A percentile compares a stretch with the other conserved stretches of the same genome.
phyloP scores from a whole-genome alignment of 2,329 filamentous ascomycete species.

The Fusarium verticillioides region DNA sequence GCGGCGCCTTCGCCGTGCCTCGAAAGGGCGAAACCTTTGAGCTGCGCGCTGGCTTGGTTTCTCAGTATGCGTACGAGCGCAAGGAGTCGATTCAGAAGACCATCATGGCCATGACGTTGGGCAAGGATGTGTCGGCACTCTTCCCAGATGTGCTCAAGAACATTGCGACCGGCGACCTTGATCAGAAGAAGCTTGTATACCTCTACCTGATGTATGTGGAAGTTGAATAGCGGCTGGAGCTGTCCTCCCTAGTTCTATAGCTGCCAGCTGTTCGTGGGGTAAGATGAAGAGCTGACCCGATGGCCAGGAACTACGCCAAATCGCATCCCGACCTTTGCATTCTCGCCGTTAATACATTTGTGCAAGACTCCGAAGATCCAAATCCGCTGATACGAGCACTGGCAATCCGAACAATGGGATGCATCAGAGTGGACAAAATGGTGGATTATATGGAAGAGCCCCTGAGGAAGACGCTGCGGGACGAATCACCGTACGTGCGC shows the following conservation, averaged over 20 bases:
- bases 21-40: constrained; percentile 99
- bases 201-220: constrained; percentile 90
- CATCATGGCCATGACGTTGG: constrained; percentile 99
- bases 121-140: constrained; percentile 96
- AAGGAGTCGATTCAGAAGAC: constrained; percentile 99
- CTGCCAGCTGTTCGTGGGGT: constrained; percentile 3
- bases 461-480: constrained; percentile 91
- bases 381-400: constrained; percentile 95
- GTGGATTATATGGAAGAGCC: constrained; percentile 99
- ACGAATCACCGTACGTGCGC: constrained; percentile 97
- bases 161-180: constrained; percentile 91
- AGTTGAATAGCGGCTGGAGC: neutral
- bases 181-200: constrained; percentile 99
- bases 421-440: constrained; percentile 98
- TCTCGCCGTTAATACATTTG: constrained; percentile 98
- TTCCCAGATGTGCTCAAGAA: constrained; percentile 99
- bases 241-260: neutral
- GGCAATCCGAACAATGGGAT: constrained; percentile 98
- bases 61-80: constrained; percentile 98
- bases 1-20: constrained; percentile 90
- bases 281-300: constrained; percentile 27
- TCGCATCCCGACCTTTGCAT: constrained; percentile 98
- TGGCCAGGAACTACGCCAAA: constrained; percentile 94
- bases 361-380: constrained; percentile 98
- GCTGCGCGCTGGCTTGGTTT: constrained; percentile 92